A percentile compares a stretch with the other conserved stretches of the same genome.
Evolutionary conservation across 768 basidiomycete species (phyloP).

Genomic region (Filobasidium wieringae): DNA sequence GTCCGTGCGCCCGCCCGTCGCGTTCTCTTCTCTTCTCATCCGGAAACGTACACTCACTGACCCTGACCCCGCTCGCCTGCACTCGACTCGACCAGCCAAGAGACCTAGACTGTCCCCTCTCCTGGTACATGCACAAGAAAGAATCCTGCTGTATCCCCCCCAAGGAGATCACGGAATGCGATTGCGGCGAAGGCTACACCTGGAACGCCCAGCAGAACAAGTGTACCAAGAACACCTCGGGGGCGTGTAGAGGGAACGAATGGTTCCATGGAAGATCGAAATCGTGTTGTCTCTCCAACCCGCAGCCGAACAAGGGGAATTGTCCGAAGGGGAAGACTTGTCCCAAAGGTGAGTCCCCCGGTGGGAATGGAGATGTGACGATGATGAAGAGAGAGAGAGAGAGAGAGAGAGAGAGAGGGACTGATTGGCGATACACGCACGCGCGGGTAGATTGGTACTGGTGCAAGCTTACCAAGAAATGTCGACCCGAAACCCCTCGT

Average conservation of each 20-base stretch:
- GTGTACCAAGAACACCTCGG: slow-evolving; percentile 16
- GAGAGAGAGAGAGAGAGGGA: too few species aligned
- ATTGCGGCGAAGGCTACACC: slow-evolving; percentile 26
- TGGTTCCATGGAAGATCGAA: slow-evolving; percentile 22
- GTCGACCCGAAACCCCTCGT: slow-evolving; percentile 16
- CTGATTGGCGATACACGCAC: too few species aligned
- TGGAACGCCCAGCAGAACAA: slow-evolving; percentile 2
- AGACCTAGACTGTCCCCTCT: neutral
- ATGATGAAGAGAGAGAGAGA: too few species aligned
- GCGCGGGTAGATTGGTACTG: slow-evolving; percentile 30
- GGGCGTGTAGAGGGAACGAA: slow-evolving; percentile 11
- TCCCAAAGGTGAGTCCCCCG: slow-evolving; percentile 17
- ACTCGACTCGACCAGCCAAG: neutral
- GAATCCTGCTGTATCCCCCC: slow-evolving; percentile 3
- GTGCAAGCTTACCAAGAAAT: slow-evolving; percentile 19
- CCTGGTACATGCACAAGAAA: slow-evolving; percentile 7
- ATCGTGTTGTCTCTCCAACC: neutral
- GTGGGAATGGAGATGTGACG: too few species aligned
- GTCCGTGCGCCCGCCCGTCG: neutral
- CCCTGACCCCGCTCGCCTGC: neutral
- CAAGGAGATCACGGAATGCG: slow-evolving; percentile 11
- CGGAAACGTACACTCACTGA: neutral
- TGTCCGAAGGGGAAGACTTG: slow-evolving; percentile 22
- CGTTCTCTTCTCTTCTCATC: neutral
- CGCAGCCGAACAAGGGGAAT: neutral